Evolutionary conservation across 768 basidiomycete species (phyloP), one percentile per base, ranked within the genome.

Genomic region (Paxillus involutus): DNA sequence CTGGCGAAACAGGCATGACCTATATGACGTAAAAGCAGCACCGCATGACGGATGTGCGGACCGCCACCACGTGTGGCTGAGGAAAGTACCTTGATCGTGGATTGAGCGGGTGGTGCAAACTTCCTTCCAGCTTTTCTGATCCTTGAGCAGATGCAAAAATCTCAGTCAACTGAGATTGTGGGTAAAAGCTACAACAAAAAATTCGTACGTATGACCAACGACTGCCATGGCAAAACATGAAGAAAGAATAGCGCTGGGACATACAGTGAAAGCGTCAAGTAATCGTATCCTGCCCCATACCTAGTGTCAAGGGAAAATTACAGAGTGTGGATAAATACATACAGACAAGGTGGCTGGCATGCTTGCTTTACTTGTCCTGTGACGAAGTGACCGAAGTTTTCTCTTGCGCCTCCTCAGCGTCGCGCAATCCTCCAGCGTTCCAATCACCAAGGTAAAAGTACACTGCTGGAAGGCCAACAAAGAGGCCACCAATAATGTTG

Each of bases 391-490:
- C 49, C 32, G 59, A 66, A 21, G 0, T 6, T 51, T 59, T 61
- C 47, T 59, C 21, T n/a, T 8, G 51, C 32, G 58, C 73, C 56
- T 74, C 70, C 58, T 84, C 83, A 3, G 72, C 74, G 3, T 60
- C 54, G 17, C 69, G 66, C 41, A 83, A 58, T 13, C 73, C 74
- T 24, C 64, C 75, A 6, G 66, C 65, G 16, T 52, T 62, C 67
- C 78, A 80, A 60, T 87, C 83, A 32, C 63, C 63, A 5, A 88
- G 78, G 61, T 85, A 84, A 71, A 86, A 83, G 63, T 86, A 87
- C 5, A 75, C 71, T 1, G 79, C 84, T 3, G 88, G 88, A 4
- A 88, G 63, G 32, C 75, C 88, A 26, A 89, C 84, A 41, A 85
- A 68, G 30, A 84, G 71, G 9, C 75, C 88, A 1, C 88, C 88